phyloP scores from a whole-genome alignment of 2,329 filamentous ascomycete genomes.

The Myotisia sp. region DNA sequence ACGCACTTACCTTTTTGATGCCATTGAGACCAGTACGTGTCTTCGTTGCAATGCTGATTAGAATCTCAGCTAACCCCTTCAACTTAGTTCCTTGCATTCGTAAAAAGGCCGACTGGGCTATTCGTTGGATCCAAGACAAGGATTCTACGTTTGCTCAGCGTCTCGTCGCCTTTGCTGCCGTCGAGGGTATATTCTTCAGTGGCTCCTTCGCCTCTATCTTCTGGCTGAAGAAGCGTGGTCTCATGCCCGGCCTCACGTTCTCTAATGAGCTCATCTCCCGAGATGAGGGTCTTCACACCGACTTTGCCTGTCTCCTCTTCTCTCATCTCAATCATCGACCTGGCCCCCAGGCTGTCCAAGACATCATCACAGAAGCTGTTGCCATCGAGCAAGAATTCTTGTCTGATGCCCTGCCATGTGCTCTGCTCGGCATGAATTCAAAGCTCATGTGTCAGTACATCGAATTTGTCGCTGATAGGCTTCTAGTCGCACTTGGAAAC shows the following conservation, averaged over 20 bases:
- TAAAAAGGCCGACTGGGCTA: conserved; percentile 97
- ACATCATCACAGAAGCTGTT: conserved; percentile 90
- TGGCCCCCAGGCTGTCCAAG: conserved; percentile 61
- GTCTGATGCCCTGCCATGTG: conserved; percentile 84
- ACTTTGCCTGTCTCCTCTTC: conserved; percentile 95
- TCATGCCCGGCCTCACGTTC: conserved; percentile 97
- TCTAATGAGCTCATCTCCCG: conserved; percentile 99
- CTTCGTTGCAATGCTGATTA: too few species aligned
- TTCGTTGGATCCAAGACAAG: conserved; percentile 86
- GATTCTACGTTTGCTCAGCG: conserved; percentile 90
- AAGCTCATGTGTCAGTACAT: conserved; percentile 99
- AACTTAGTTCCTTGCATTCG: conserved; percentile 74
- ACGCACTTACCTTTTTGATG: conserved; percentile 89
- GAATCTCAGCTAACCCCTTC: conserved; percentile 3
- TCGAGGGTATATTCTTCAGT: conserved; percentile 99
- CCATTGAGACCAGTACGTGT: conserved; percentile 82
- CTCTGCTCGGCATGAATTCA: conserved; percentile 92
- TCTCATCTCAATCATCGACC: conserved; percentile 93
- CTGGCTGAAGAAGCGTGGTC: conserved; percentile 99
- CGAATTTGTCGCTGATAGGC: conserved; percentile 94
- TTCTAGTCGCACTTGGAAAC: conserved; percentile 85
- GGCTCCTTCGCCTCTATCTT: conserved; percentile 98
- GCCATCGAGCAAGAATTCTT: conserved; percentile 94
- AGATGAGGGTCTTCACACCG: conserved; percentile 97
- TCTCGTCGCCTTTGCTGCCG: conserved; percentile 89